Evolutionary conservation across 345 rosid species (phyloP).

Genomic region (Linum usitatissimum): DNA sequence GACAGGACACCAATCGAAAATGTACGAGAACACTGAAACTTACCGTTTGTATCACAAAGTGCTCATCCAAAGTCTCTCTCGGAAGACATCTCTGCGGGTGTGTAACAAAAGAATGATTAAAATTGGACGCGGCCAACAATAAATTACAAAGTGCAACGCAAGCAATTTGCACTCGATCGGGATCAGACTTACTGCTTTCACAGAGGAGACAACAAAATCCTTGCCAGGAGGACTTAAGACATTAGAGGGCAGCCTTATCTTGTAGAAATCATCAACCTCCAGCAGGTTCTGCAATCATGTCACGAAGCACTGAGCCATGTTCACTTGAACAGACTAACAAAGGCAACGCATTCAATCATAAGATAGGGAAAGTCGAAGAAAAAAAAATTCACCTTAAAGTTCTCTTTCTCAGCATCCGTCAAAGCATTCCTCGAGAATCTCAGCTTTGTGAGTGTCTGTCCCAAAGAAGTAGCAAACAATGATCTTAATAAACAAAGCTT

Average conservation of each 20-base stretch:
- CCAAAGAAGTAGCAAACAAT: not conserved
- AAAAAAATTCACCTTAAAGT: conserved; percentile 42
- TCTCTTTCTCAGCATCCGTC: conserved; percentile 51
- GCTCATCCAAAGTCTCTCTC: conserved; percentile 73
- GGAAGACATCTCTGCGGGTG: conserved; percentile 76
- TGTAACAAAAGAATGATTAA: not conserved
- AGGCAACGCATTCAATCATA: not conserved
- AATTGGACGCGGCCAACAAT: not conserved
- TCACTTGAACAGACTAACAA: not conserved
- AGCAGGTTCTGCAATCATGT: conserved; percentile 48
- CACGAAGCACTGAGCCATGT: conserved; percentile 1
- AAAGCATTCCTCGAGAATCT: conserved; percentile 68
- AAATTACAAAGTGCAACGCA: not conserved
- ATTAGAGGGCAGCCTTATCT: conserved; percentile 83
- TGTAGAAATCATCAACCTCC: conserved; percentile 70
- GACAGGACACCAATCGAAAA: not conserved
- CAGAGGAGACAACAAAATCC: conserved; percentile 62
- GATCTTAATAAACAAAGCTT: too few species aligned
- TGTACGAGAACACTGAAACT: conserved; percentile 1
- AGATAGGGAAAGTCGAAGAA: not conserved
- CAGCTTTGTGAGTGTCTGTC: conserved; percentile 79
- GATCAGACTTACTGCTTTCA: conserved; percentile 59
- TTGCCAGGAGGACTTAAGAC: conserved; percentile 66
- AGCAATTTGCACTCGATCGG: not conserved
- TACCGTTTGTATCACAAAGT: conserved; percentile 82